phyloP scores from a whole-genome alignment of 371 early-diverging fungal species.

The Mucor saturninus region DNA sequence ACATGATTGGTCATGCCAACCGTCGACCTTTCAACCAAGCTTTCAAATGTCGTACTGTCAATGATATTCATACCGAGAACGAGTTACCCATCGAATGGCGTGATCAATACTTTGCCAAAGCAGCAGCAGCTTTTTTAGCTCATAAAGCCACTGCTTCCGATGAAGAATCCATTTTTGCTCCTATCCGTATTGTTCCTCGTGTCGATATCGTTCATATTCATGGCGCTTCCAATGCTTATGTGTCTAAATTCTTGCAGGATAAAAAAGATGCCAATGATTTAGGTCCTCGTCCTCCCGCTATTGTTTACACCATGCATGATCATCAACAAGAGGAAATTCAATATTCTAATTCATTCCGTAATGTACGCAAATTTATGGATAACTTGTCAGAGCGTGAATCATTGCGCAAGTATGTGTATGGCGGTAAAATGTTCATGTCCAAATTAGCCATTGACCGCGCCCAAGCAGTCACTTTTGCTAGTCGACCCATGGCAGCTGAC shows the following conservation, averaged over 20 bases:
- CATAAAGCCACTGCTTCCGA: conserved; percentile 54
- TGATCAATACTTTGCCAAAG: conserved; percentile 69
- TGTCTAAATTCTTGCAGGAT: conserved; percentile 56
- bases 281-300: conserved; percentile 55
- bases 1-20: conserved; percentile 65
- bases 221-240: conserved; percentile 68
- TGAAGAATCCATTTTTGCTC: conserved; percentile 64
- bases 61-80: conserved; percentile 59
- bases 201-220: conserved; percentile 70
- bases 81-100: conserved; percentile 67
- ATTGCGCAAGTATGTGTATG: conserved; percentile 50
- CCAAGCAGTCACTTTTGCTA: conserved; percentile 62
- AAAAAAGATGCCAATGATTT: conserved; percentile 39
- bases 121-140: conserved; percentile 62
- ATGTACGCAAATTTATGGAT: conserved; percentile 60
- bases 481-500: conserved; percentile 59
- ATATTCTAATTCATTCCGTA: conserved; percentile 57
- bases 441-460: conserved; percentile 62
- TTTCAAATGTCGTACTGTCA: conserved; percentile 47
- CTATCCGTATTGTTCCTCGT: conserved; percentile 25
- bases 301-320: conserved; percentile 70
- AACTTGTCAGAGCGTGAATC: conserved; percentile 6
- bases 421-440: conserved; percentile 64
- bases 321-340: conserved; percentile 61
- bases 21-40: conserved; percentile 62